Conservation (phyloP, 75 land plant genomes). For the Pinus taeda region DNA sequence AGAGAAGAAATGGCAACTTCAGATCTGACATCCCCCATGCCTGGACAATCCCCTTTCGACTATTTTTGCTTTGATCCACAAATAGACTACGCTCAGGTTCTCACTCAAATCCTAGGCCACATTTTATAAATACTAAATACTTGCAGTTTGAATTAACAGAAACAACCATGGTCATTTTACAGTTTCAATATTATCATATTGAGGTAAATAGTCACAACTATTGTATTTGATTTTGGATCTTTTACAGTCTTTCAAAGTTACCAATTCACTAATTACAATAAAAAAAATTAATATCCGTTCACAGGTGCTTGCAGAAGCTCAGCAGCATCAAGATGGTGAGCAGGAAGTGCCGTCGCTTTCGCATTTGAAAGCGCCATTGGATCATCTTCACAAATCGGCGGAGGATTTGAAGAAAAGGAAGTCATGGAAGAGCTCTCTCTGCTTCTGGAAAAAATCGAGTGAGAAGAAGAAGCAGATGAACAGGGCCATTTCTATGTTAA, state of each 20-base stretch:
- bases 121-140: too few relatives aligned
- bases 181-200: too few relatives aligned
- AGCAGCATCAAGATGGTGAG: not conserved
- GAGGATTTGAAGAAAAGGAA: not conserved
- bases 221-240: too few relatives aligned
- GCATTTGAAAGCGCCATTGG: too few relatives aligned
- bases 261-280: not conserved
- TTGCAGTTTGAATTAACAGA: too few relatives aligned
- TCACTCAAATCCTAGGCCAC: not conserved
- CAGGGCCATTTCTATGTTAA: not conserved
- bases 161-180: not conserved
- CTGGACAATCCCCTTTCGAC: not conserved
- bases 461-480: not conserved
- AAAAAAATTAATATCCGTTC: too few relatives aligned
- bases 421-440: constrained; percentile 5
- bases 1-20: not conserved
- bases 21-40: not conserved
- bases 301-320: constrained; percentile 7
- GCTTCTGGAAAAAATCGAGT: constrained; percentile 1
- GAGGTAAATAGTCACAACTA: too few relatives aligned
- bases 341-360: too few relatives aligned
- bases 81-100: constrained; percentile 6
- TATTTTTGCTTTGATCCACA: not conserved
- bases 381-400: not conserved
- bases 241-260: too few relatives aligned